Percentiles rank a stretch among this genome's conserved stretches.
phyloP scores from a whole-genome alignment of 2,329 filamentous ascomycete species.

The Mycocentrospora acerina region DNA sequence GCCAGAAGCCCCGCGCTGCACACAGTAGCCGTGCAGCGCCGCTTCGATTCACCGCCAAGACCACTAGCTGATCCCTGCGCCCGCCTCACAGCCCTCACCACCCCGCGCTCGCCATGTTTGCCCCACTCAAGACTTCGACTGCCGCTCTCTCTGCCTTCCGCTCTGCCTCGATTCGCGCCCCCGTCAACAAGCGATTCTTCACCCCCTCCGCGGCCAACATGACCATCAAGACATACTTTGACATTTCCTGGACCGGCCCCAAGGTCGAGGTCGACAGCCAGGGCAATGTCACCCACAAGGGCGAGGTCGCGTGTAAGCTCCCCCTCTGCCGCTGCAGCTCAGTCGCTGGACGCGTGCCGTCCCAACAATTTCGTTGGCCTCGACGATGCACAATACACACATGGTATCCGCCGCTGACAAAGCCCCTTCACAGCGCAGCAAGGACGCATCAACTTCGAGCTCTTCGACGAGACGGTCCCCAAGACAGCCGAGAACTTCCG shows the following conservation, averaged over 20 bases:
- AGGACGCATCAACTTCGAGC: constrained; percentile 84
- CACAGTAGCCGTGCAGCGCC: constrained; percentile 3
- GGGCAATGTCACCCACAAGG: constrained; percentile 51
- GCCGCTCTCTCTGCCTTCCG: constrained; percentile 38
- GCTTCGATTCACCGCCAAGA: constrained; percentile 17
- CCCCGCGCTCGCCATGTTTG: constrained; percentile 28
- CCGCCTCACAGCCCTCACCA: constrained; percentile 21
- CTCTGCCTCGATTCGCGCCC: constrained; percentile 37
- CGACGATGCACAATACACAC: too few relatives aligned
- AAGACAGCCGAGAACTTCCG: constrained; percentile 87
- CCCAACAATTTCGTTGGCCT: too few relatives aligned
- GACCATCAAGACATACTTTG: constrained; percentile 75
- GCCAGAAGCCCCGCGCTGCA: not conserved
- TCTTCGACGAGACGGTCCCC: constrained; percentile 83
- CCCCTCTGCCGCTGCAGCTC: constrained; percentile 8
- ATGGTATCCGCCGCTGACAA: constrained; percentile 21
- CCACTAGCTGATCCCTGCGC: constrained; percentile 8
- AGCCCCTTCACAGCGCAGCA: constrained; percentile 59
- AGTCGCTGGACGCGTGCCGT: not conserved
- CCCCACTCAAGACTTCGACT: constrained; percentile 31
- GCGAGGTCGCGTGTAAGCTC: constrained; percentile 61
- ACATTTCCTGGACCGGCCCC: constrained; percentile 70
- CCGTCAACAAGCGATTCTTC: constrained; percentile 55
- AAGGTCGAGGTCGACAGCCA: constrained; percentile 62
- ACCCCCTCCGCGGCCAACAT: constrained; percentile 71